Evolutionary conservation across 139 green algal species (phyloP).

Genomic region (Eudorina sp.): DNA sequence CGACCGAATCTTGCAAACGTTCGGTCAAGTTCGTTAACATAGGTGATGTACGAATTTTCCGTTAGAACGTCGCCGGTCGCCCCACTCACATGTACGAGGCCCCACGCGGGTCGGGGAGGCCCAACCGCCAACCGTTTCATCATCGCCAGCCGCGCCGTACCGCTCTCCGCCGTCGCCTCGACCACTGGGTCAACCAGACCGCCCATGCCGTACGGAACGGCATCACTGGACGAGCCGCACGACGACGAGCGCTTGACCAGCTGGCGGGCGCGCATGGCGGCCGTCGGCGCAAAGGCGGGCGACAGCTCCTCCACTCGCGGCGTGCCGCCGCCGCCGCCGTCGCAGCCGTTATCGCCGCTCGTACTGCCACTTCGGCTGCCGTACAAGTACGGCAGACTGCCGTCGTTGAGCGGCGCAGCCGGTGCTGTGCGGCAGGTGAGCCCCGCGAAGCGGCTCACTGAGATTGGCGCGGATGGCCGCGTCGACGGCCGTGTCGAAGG

Average conservation of each 20-base stretch:
- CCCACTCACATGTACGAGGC: slow-evolving; percentile 24
- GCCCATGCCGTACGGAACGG: background rate
- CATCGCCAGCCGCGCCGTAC: slow-evolving; percentile 23
- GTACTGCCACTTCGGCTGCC: background rate
- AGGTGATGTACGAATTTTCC: no score
- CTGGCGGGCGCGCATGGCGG: slow-evolving; percentile 29
- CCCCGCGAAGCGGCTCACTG: background rate
- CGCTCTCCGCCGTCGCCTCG: slow-evolving; percentile 15
- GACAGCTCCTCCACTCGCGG: background rate
- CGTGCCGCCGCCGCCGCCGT: background rate
- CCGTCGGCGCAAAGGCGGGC: background rate
- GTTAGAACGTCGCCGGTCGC: no score
- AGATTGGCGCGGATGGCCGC: background rate
- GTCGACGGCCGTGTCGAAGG: background rate
- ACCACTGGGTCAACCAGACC: background rate
- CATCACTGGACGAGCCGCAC: background rate
- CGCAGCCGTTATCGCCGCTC: background rate
- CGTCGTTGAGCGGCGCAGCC: background rate
- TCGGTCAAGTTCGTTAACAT: no score
- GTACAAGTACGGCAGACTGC: background rate
- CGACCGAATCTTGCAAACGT: background rate
- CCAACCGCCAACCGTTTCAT: slow-evolving; percentile 40
- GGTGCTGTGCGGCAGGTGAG: background rate
- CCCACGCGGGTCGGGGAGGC: slow-evolving; percentile 14
- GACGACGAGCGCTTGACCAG: slow-evolving; percentile 1